Percentiles rank a stretch among this genome's conserved stretches.
phyloP scores from a whole-genome alignment of 257 asterid species.

The Asclepias syriaca region DNA sequence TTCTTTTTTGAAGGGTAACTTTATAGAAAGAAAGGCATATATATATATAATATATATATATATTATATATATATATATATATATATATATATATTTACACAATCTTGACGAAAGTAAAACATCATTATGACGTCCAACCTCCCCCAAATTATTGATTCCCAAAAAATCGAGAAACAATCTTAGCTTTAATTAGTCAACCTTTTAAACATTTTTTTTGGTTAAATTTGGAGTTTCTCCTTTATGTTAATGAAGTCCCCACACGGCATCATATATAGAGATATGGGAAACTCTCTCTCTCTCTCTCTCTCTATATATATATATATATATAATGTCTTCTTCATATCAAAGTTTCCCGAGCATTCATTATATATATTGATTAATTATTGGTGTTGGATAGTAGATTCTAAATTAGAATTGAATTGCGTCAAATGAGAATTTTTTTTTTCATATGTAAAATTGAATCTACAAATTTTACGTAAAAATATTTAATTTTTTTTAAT shows the following conservation, averaged over 20 bases:
- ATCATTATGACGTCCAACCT: not conserved
- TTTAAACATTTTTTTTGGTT: not conserved
- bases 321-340: not conserved
- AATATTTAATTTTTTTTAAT: rapidly evolving
- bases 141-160: not conserved
- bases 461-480: too few species aligned
- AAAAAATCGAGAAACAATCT: too few species aligned
- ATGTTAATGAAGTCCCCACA: not conserved
- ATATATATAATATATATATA: too few species aligned
- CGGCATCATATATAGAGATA: not conserved
- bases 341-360: not conserved
- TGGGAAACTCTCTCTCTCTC: not conserved
- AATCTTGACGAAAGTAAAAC: not conserved
- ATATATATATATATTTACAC: too few species aligned
- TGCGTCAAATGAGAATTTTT: too few species aligned
- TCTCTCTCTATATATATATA: not conserved
- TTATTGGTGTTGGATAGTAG: too few species aligned
- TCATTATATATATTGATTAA: too few species aligned
- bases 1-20: too few species aligned
- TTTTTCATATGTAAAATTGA: too few species aligned
- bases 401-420: too few species aligned
- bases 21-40: too few species aligned
- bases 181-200: not conserved
- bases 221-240: not conserved
- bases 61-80: too few species aligned